A percentile compares a stretch with the other conserved stretches of the same genome.
phyloP scores from a whole-genome alignment of 768 basidiomycete species.

The Filobasidium floriforme region DNA sequence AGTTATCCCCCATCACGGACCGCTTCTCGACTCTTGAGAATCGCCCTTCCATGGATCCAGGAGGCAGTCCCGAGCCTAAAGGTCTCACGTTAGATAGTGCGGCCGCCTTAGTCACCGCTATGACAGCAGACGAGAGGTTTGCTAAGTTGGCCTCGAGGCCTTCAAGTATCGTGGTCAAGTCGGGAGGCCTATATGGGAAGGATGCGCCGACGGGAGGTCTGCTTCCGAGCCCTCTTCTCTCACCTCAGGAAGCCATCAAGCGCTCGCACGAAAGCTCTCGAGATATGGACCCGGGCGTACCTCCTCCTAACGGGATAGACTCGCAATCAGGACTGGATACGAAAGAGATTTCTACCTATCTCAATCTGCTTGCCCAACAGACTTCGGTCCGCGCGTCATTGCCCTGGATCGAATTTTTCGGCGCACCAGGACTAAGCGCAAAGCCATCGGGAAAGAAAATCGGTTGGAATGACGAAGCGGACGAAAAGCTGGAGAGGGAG shows the following conservation, averaged over 20 bases:
- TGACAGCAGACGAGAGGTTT: not conserved
- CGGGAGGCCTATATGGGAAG: slow-evolving; percentile 1
- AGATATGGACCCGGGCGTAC: not conserved
- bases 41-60: not conserved
- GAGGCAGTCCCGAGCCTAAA: not conserved
- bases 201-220: not conserved
- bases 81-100: not conserved
- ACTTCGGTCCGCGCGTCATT: not conserved
- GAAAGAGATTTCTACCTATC: not conserved
- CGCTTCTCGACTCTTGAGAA: not conserved
- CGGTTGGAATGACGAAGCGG: not conserved
- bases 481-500: not conserved
- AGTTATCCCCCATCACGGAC: not conserved
- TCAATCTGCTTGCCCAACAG: not conserved
- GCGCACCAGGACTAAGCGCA: not conserved
- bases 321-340: not conserved
- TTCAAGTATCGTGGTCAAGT: not conserved
- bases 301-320: not conserved
- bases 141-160: slow-evolving; percentile 2
- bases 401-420: slow-evolving; percentile 1
- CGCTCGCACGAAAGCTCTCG: too few relatives aligned
- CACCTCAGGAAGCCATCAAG: not conserved
- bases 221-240: not conserved
- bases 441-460: not conserved
- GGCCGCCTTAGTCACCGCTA: slow-evolving; percentile 4